phyloP scores from a whole-genome alignment of 225 moss, liverwort and hornwort genomes.

The Pseudisothecium myosuroides region DNA sequence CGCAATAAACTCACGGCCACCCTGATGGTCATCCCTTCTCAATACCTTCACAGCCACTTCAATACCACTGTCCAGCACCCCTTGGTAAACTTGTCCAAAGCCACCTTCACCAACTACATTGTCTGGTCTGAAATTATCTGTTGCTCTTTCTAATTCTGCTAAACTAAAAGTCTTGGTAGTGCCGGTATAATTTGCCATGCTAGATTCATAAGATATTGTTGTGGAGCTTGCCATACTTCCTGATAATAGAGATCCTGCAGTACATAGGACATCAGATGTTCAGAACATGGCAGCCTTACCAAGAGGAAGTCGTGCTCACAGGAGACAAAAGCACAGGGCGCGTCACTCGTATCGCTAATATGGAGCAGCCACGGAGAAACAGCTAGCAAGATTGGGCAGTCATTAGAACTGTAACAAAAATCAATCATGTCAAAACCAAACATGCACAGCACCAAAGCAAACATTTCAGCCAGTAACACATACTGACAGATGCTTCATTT shows the following conservation, averaged over 20 bases:
- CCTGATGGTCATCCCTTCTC: conserved; percentile 46
- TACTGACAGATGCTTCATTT: neutral
- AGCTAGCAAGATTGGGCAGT: neutral
- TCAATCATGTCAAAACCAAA: neutral
- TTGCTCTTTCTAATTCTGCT: conserved; percentile 61
- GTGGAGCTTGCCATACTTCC: conserved; percentile 54
- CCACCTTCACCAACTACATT: conserved; percentile 86
- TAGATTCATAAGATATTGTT: conserved; percentile 60
- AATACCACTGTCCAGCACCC: conserved; percentile 53
- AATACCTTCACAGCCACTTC: conserved; percentile 77
- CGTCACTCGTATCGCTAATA: neutral
- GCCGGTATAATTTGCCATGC: conserved; percentile 57
- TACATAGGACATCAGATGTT: neutral
- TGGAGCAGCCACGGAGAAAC: neutral
- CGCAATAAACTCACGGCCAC: conserved; percentile 60
- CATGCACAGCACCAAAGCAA: neutral
- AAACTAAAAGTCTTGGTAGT: conserved; percentile 55
- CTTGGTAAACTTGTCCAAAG: conserved; percentile 80
- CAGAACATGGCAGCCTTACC: neutral
- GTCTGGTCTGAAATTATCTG: conserved; percentile 54
- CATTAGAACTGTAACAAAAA: neutral
- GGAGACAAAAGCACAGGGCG: neutral
- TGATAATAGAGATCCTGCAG: conserved; percentile 44
- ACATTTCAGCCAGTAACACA: neutral
- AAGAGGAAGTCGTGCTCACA: neutral